A percentile compares a stretch with the other conserved stretches of the same genome.
Conservation (phyloP, 768 basidiomycete species). For the Vishniacozyma victoriae region DNA sequence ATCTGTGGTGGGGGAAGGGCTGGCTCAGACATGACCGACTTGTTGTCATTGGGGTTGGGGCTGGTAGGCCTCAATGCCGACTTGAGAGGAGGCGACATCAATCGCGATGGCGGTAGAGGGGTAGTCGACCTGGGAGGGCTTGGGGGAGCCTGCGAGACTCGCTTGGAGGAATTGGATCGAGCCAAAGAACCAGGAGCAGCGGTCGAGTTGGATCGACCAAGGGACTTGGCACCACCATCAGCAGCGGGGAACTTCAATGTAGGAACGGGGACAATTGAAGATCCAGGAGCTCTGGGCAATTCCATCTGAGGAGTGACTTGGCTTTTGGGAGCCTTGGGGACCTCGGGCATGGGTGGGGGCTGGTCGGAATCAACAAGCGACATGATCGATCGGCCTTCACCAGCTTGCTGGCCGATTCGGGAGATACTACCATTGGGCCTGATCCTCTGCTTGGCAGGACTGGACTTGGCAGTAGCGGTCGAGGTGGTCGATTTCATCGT, state of each 20-base stretch:
- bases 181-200: slow-evolving; percentile 11
- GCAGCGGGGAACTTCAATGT: slow-evolving; percentile 1
- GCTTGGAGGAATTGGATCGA: not conserved
- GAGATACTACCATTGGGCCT: slow-evolving; percentile 1
- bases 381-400: slow-evolving; percentile 35
- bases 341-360: slow-evolving; percentile 39
- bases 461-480: slow-evolving; percentile 23
- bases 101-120: slow-evolving; percentile 38
- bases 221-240: no score
- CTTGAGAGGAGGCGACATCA: slow-evolving; percentile 38
- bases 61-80: slow-evolving; percentile 40
- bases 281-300: slow-evolving; percentile 38
- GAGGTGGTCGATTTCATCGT: slow-evolving; percentile 28
- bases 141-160: not conserved
- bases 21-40: slow-evolving; percentile 12
- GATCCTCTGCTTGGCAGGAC: slow-evolving; percentile 15
- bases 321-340: slow-evolving; percentile 44
- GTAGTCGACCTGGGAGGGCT: slow-evolving; percentile 15
- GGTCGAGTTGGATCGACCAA: slow-evolving; percentile 11
- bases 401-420: slow-evolving; percentile 15
- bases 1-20: slow-evolving; percentile 20
- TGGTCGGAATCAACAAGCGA: slow-evolving; percentile 21
- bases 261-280: slow-evolving; percentile 23
- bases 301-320: slow-evolving; percentile 42
- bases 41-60: slow-evolving; percentile 19